Evolutionary conservation across 805 yeast genomes (phyloP), one percentile per base, ranked within the genome.

Genomic region (Wickerhamomyces chaumierensis): DNA sequence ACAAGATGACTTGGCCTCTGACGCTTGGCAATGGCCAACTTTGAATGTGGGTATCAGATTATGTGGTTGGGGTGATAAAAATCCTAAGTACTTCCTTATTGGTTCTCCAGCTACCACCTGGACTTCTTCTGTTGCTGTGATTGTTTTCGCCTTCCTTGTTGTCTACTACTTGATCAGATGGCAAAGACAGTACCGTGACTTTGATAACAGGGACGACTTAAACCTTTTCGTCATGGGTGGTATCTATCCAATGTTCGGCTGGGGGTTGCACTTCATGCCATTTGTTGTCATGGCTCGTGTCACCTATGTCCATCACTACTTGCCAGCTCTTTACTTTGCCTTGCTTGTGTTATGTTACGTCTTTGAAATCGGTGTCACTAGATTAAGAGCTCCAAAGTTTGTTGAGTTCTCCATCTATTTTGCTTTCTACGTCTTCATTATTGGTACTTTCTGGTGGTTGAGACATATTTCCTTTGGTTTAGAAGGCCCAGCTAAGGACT

Each of bases 11-110:
- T 62, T 83, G 42, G 78, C 87, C 1, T 79, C 90, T 14, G 58
- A 68, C 40, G 82, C 84, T 57, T 83, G 92, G 90, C 83, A 83
- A 65, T 83, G 94, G 94, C 94, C 94, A 36, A 72, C 79, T n/a
- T 65, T 82, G 52, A 68, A 76, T 42, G 71, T 67, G 35, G 94
- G 94, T 42, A 71, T 83, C 47, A 71, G 94, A 60, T 66, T 82
- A 69, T 78, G 85, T 59, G 69, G 75, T 13, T 82, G 92, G 92
- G 65, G 68, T 34, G 70, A 69, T 34, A 71, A 68, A 8, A 66
- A 62, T 41, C 65, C 69, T 47, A 77, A 77, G 52, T 82, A 78
- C 56, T 81, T 73, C 58, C 57, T 82, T 47, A 65, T 82, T 42
- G 90, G 92, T 2, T 77, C 86, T 21, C 90, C 90, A 11, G 78